Base-by-base conservation (phyloP, 202 grass and related monocot genomes). In the Panicum hallii region DNA sequence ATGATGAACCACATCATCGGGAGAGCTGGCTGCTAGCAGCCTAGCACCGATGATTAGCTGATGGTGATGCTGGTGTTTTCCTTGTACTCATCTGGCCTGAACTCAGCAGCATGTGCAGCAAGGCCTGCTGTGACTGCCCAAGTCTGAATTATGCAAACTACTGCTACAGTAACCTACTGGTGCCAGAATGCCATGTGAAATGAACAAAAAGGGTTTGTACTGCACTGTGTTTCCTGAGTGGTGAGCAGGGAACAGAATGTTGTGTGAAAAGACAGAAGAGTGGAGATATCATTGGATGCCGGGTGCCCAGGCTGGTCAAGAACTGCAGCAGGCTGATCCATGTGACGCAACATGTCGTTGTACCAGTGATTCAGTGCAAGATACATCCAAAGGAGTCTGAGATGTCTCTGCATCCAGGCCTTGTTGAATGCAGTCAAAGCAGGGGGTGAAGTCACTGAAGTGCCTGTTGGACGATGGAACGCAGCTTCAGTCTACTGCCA, bases 71-170 rank as follows among this genome's bases (percentile, higher is more conserved):
- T 81, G 64, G 19, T 67, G 46, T 44, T 41, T 40, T 64, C 64
- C 57, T 75, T 81, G 63, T 81, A 76, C 70, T 57, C 60, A 38
- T 74, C 10, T 88, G 61, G 32, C 75, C 57, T 81, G 77, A 72
- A 38, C 64, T 54, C 17, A 64, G 77, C 23, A 55, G 69, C 76
- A 76, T 77, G 83, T 89, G 88, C 78, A 58, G 26, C 26, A 26
- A 26, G 46, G 11, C 54, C 71, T 81, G 46, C 15, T 63, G 54
- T 76, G 55, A 46, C 53, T 71, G 63, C 61, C 38, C 60, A 87
- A 64, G 63, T 26, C 30, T 75, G 49, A 80, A 84, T 68, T 55
- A 23, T 78, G 64, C 53, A 77, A 23, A 65, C 45, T 70, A 23
- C 43, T 20, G 22, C 1, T 4, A 32, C 11, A 36, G 57, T 63